phyloP scores from a whole-genome alignment of 306 rosid genomes.

The Glycyrrhiza uralensis region DNA sequence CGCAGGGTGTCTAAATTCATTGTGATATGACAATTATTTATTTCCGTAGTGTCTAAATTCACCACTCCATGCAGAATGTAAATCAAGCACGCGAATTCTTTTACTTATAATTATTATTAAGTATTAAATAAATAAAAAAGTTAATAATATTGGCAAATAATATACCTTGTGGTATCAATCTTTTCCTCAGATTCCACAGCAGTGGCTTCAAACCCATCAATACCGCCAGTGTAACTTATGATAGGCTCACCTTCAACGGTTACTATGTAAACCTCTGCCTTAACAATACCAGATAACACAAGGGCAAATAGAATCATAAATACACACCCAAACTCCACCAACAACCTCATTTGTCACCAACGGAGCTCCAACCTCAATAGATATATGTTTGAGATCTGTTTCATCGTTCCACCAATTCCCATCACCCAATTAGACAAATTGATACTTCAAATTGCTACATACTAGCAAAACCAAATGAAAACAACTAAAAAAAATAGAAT shows the following conservation, averaged over 20 bases:
- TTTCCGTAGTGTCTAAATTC: not conserved
- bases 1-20: not conserved
- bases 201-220: slow-evolving; percentile 52
- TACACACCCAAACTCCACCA: slow-evolving; percentile 31
- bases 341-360: slow-evolving; percentile 45
- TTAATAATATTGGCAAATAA: not conserved
- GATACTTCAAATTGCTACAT: not conserved
- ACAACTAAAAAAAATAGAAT: not conserved
- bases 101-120: not conserved
- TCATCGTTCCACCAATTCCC: not conserved
- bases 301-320: slow-evolving; percentile 38
- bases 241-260: slow-evolving; percentile 93
- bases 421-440: slow-evolving; percentile 1
- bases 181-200: slow-evolving; percentile 39
- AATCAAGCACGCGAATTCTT: not conserved
- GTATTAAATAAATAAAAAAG: not conserved
- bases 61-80: not conserved
- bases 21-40: not conserved
- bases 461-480: not conserved
- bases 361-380: slow-evolving; percentile 28
- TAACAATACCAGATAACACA: slow-evolving; percentile 38
- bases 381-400: slow-evolving; percentile 29
- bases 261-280: slow-evolving; percentile 79
- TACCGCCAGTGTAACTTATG: slow-evolving; percentile 72
- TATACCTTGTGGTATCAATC: slow-evolving; percentile 64